Conservation (phyloP, 75 land plant species). For the Picea glauca region DNA sequence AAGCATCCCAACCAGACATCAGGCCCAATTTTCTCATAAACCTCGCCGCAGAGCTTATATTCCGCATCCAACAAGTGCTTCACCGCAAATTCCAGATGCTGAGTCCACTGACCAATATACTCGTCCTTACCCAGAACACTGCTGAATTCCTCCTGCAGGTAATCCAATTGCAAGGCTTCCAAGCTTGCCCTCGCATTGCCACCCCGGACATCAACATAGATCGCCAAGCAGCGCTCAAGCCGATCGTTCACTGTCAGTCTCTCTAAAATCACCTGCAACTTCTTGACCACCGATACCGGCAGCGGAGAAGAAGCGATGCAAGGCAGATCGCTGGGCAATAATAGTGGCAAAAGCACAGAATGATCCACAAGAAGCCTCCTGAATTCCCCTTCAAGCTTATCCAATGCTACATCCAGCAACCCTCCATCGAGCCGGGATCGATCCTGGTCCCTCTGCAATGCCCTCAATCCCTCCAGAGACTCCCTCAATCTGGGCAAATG, state of each 20-base stretch:
- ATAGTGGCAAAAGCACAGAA: constrained; percentile 15
- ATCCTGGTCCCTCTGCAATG: constrained; percentile 22
- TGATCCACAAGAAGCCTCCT: constrained; percentile 47
- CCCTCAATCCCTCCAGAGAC: constrained; percentile 24
- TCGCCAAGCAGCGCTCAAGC: constrained; percentile 26
- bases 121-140: constrained; percentile 36
- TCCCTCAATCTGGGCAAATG: constrained; percentile 21
- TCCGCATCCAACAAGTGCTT: constrained; percentile 61
- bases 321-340: constrained; percentile 15
- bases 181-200: constrained; percentile 24
- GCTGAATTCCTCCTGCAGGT: constrained; percentile 39
- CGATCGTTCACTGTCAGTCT: constrained; percentile 39
- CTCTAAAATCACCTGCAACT: constrained; percentile 45
- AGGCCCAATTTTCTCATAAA: constrained; percentile 41
- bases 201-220: constrained; percentile 29
- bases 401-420: constrained; percentile 40
- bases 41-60: constrained; percentile 46
- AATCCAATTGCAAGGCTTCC: constrained; percentile 41
- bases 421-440: constrained; percentile 48
- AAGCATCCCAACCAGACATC: constrained; percentile 34
- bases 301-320: constrained; percentile 15
- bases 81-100: constrained; percentile 65
- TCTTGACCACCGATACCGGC: constrained; percentile 35
- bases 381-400: constrained; percentile 60
- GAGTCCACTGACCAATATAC: constrained; percentile 44